These are phyloP conservation scores for Epichloe glyceriae DNA, from an alignment of 2,329 filamentous ascomycete genomes.

Conservation along the genomic window DNA sequence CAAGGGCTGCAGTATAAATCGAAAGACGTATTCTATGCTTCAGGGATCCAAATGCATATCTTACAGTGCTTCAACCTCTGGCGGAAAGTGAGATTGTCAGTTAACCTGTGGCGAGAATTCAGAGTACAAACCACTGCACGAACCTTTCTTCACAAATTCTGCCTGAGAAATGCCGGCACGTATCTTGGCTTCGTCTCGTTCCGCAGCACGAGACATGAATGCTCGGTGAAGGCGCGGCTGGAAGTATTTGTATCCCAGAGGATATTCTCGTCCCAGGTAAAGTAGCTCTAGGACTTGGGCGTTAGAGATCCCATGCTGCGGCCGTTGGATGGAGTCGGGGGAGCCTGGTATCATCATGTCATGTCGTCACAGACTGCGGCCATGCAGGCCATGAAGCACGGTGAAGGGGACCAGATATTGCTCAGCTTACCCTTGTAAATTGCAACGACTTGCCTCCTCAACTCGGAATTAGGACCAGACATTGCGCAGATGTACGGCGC, in stretches of 20 bases:
- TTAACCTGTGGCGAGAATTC: background rate
- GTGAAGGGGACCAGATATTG: background rate
- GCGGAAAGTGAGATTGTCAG: background rate
- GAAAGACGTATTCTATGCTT: background rate
- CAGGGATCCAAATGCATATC: constrained; percentile 21
- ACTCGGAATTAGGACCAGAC: constrained; percentile 32
- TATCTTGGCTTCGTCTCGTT: constrained; percentile 66
- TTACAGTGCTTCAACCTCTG: constrained; percentile 87
- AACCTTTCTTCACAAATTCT: constrained; percentile 85
- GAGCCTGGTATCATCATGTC: background rate
- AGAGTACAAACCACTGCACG: constrained; percentile 4
- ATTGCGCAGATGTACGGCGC: constrained; percentile 8
- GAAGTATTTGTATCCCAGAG: constrained; percentile 71
- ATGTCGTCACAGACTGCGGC: too few species aligned
- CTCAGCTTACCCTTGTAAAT: constrained; percentile 69
- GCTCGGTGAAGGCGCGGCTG: constrained; percentile 69
- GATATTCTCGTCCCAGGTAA: constrained; percentile 74
- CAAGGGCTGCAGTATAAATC: background rate
- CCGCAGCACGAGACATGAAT: constrained; percentile 60
- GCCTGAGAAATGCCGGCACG: constrained; percentile 61
- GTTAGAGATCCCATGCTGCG: background rate
- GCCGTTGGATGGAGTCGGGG: background rate
- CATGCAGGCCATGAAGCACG: background rate
- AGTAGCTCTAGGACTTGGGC: constrained; percentile 54
- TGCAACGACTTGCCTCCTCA: constrained; percentile 67